Evolutionary conservation across 768 basidiomycete species (phyloP).

Genomic region (Tricholomella constricta): DNA sequence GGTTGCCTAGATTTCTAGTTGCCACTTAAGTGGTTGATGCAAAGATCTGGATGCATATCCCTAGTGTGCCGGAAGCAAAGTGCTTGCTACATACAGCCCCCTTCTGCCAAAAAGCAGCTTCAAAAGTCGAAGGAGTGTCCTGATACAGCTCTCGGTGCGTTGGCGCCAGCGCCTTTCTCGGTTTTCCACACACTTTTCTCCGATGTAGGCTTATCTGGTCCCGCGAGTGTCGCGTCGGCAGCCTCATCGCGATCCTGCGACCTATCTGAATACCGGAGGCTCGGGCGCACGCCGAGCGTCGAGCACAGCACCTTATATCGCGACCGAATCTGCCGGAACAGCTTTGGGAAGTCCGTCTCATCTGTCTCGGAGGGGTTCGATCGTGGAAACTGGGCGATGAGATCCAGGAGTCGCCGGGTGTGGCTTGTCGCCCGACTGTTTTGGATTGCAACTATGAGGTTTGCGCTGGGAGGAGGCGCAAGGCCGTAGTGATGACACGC

Average conservation of each 20-base stretch:
- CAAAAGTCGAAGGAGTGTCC: constrained; percentile 17
- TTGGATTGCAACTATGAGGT: background rate
- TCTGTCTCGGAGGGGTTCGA: constrained; percentile 63
- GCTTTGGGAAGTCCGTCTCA: constrained; percentile 68
- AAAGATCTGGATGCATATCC: too few species aligned
- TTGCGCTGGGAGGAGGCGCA: background rate
- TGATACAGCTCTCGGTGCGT: constrained; percentile 1
- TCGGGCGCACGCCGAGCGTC: constrained; percentile 64
- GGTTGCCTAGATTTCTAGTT: background rate
- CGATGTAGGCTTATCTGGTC: constrained; percentile 1
- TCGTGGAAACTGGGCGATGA: constrained; percentile 75
- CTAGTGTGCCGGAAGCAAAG: too few species aligned
- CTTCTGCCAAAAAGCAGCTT: background rate
- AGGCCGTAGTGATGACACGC: constrained; percentile 28
- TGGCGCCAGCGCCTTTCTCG: background rate
- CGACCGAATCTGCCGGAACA: constrained; percentile 84
- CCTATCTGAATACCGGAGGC: constrained; percentile 35
- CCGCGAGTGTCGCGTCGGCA: constrained; percentile 10
- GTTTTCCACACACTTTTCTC: constrained; percentile 12
- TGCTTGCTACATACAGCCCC: too few species aligned
- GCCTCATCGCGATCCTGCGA: constrained; percentile 22
- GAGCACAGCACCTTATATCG: constrained; percentile 88
- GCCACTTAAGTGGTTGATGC: background rate
- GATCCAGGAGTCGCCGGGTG: constrained; percentile 66
- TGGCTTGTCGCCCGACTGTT: constrained; percentile 62